phyloP scores from a whole-genome alignment of 306 rosid genomes.

The Ziziphus jujuba region DNA sequence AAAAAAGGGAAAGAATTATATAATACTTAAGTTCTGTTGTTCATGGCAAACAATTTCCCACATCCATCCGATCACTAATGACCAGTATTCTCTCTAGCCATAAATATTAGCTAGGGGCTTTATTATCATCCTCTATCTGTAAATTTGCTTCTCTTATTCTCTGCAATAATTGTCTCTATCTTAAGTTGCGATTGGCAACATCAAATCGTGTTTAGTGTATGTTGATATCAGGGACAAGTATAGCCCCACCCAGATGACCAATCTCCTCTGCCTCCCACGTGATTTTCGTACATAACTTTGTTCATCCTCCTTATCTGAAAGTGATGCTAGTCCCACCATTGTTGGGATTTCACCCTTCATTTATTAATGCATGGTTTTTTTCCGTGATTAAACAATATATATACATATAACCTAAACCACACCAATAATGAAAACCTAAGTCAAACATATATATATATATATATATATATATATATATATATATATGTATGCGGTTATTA shows the following conservation, averaged over 20 bases:
- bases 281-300: conserved; percentile 12
- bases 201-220: conserved; percentile 1
- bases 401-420: no score
- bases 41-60: no score
- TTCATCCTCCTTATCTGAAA: conserved; percentile 28
- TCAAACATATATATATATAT: no score
- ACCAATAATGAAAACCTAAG: no score
- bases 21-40: no score
- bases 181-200: conserved; percentile 13
- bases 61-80: no score
- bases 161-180: conserved; percentile 7
- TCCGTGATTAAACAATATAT: conserved; percentile 7
- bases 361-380: conserved; percentile 24
- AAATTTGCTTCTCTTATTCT: neutral
- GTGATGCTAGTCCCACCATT: conserved; percentile 30
- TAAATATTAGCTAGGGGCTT: neutral
- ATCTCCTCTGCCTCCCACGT: conserved; percentile 21
- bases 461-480: no score
- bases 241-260: conserved; percentile 15
- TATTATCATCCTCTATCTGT: no score
- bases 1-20: no score
- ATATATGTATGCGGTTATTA: no score
- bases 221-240: conserved; percentile 10
- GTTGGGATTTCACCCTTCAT: conserved; percentile 34
- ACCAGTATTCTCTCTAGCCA: neutral